Conservation (phyloP, 202 grass and related monocot species). For the Carex arenaria region DNA sequence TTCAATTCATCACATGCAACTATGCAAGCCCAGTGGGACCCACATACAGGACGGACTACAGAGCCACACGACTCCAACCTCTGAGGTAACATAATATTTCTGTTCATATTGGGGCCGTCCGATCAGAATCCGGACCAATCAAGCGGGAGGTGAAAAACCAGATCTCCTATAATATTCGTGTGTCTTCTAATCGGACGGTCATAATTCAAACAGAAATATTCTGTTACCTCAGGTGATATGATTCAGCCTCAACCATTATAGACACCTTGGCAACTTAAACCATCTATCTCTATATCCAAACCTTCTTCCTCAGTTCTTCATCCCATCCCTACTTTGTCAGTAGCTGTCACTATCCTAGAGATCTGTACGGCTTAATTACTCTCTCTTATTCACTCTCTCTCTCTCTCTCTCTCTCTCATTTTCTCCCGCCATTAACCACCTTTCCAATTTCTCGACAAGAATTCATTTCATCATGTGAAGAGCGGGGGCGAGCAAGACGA, state of each 20-base stretch:
- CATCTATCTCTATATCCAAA: not conserved
- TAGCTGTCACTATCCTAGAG: slow-evolving; percentile 16
- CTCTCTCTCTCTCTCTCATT: not conserved
- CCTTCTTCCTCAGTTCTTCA: not conserved
- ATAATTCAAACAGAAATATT: no score
- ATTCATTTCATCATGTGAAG: not conserved
- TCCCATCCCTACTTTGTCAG: slow-evolving; percentile 9
- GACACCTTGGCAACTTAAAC: not conserved
- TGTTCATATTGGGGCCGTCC: no score
- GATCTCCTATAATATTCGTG: no score
- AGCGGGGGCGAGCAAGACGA: not conserved
- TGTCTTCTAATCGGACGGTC: no score
- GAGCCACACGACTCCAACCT: not conserved
- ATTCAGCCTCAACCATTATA: not conserved
- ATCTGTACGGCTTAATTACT: not conserved
- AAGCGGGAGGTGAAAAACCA: no score
- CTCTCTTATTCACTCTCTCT: not conserved
- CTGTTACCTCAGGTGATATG: no score
- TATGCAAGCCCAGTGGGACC: not conserved
- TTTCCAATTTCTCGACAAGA: not conserved
- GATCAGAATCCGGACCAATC: no score
- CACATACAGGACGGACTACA: not conserved
- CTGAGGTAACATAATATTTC: no score
- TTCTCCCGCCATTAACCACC: slow-evolving; percentile 8
- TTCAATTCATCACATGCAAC: not conserved